Conservation (phyloP, 192 early-diverging fungal species). For the Lobosporangium transversale region DNA sequence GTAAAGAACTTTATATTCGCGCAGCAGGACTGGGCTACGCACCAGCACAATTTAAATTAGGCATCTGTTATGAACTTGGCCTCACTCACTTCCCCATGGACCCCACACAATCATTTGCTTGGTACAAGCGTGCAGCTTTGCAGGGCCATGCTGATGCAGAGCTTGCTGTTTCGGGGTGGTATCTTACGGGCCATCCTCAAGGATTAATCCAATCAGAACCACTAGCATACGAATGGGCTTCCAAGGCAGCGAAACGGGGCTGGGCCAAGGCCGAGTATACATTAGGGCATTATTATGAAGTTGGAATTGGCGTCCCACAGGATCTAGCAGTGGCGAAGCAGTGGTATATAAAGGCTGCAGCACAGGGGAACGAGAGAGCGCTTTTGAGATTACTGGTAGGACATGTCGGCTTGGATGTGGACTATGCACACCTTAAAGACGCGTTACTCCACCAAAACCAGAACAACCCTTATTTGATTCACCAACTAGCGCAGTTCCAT, state of each 20-base stretch:
- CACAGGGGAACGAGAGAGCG: constrained; percentile 42
- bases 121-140: constrained; percentile 70
- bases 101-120: constrained; percentile 60
- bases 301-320: constrained; percentile 41
- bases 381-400: constrained; percentile 35
- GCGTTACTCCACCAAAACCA: constrained; percentile 32
- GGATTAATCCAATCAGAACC: constrained; percentile 62
- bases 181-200: constrained; percentile 63
- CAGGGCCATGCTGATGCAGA: constrained; percentile 72
- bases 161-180: constrained; percentile 69
- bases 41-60: constrained; percentile 64
- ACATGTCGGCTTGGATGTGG: constrained; percentile 38
- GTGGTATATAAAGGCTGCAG: constrained; percentile 48
- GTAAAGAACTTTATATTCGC: constrained; percentile 64
- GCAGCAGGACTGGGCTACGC: constrained; percentile 69
- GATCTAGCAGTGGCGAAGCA: constrained; percentile 33
- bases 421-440: constrained; percentile 48
- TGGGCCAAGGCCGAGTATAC: constrained; percentile 53
- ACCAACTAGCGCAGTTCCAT: constrained; percentile 50
- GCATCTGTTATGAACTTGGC: constrained; percentile 68
- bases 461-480: constrained; percentile 38
- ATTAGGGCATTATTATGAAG: constrained; percentile 46
- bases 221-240: constrained; percentile 43
- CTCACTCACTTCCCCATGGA: constrained; percentile 58
- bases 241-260: constrained; percentile 36